Conservation (phyloP, 148 eudicot genomes). For the Spergularia bocconei region DNA sequence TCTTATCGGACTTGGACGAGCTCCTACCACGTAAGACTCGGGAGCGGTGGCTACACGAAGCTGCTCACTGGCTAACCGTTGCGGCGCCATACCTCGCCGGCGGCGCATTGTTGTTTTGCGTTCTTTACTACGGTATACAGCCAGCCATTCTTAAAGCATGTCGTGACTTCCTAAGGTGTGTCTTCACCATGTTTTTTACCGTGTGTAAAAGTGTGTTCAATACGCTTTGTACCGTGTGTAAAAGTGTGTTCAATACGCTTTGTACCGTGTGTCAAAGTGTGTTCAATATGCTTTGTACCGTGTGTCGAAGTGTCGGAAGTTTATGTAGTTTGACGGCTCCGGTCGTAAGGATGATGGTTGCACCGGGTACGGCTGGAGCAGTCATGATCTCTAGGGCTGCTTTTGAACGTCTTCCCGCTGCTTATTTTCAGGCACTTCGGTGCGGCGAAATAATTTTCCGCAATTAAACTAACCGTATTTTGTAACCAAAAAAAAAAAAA, state of each 20-base stretch:
- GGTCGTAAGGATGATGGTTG: conserved; percentile 6
- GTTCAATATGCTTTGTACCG: too few relatives aligned
- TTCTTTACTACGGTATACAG: neutral
- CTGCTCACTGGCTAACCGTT: neutral
- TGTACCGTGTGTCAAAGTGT: too few relatives aligned
- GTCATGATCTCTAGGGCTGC: neutral
- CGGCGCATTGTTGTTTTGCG: neutral
- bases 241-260: too few relatives aligned
- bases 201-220: neutral
- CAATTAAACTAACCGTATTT: too few relatives aligned
- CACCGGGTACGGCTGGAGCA: conserved; percentile 1
- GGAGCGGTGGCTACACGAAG: neutral
- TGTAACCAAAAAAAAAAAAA: too few relatives aligned
- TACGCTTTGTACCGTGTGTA: too few relatives aligned
- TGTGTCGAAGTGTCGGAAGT: too few relatives aligned
- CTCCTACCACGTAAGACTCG: neutral
- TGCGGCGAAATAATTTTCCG: neutral
- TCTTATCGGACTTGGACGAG: conserved; percentile 1
- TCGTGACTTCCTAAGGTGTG: neutral
- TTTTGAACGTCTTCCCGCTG: conserved; percentile 6
- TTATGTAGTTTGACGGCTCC: too few relatives aligned
- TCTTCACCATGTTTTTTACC: neutral
- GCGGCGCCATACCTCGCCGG: neutral
- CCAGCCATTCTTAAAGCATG: neutral
- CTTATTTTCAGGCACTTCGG: neutral